phyloP scores from a whole-genome alignment of 371 early-diverging fungal genomes.

The Zychaea mexicana region DNA sequence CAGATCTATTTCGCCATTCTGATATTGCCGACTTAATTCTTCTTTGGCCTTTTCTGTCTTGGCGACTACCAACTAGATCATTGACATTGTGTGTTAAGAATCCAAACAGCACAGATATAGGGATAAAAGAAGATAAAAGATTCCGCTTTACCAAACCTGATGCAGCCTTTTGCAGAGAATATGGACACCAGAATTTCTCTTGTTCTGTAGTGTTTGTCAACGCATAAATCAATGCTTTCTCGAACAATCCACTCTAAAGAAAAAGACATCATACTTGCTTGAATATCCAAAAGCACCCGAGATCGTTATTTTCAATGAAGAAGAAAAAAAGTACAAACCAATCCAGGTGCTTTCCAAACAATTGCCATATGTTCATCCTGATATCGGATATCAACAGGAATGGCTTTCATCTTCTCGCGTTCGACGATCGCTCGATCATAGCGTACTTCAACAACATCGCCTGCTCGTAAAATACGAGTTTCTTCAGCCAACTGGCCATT shows the following conservation, averaged over 20 bases:
- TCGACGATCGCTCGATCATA: slow-evolving; percentile 45
- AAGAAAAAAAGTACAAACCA: background rate
- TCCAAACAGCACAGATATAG: background rate
- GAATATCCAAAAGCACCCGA: background rate
- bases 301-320: background rate
- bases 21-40: slow-evolving; percentile 29
- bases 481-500: slow-evolving; percentile 49
- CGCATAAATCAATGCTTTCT: slow-evolving; percentile 28
- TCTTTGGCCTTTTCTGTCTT: slow-evolving; percentile 37
- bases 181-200: slow-evolving; percentile 29
- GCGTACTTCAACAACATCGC: slow-evolving; percentile 46
- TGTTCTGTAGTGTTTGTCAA: slow-evolving; percentile 17
- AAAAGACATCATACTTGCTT: no score
- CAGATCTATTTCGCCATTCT: slow-evolving; percentile 26
- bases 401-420: slow-evolving; percentile 24
- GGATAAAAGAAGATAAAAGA: background rate
- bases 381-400: slow-evolving; percentile 42
- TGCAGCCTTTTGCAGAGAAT: slow-evolving; percentile 53
- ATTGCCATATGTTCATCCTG: slow-evolving; percentile 55
- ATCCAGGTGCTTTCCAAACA: slow-evolving; percentile 57
- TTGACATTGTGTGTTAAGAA: no score
- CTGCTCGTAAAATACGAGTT: slow-evolving; percentile 36
- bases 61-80: slow-evolving; percentile 54
- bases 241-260: slow-evolving; percentile 25
- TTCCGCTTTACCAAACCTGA: slow-evolving; percentile 51